Conservation (phyloP, 2,329 filamentous ascomycete species). For the Beauveria sp. region DNA sequence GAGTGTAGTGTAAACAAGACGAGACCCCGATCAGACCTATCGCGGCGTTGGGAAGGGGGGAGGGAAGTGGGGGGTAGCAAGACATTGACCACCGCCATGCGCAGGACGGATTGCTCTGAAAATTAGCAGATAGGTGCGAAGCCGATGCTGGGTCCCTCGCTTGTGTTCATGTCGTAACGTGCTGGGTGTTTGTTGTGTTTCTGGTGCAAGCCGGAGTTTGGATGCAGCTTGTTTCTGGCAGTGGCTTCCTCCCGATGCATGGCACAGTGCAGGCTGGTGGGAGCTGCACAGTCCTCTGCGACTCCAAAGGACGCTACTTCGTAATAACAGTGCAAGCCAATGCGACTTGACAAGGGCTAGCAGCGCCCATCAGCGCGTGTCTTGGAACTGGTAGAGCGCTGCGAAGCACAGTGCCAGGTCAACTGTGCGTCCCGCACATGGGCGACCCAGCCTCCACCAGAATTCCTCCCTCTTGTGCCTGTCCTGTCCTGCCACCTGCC, state of each 20-base stretch:
- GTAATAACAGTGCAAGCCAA: not conserved
- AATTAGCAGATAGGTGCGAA: not conserved
- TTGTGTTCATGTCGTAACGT: not conserved
- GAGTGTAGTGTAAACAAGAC: not conserved
- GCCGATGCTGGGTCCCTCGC: not conserved
- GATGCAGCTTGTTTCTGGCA: not conserved
- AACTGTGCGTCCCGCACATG: not conserved
- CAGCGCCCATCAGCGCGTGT: not conserved
- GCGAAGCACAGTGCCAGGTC: constrained; percentile 1
- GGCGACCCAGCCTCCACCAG: not conserved
- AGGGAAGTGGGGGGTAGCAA: not conserved
- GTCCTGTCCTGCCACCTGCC: too few relatives aligned
- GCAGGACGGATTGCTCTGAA: not conserved
- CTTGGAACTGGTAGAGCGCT: not conserved
- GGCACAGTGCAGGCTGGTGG: not conserved
- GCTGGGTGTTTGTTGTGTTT: not conserved
- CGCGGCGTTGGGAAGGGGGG: not conserved
- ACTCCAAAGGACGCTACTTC: not conserved
- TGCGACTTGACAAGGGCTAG: not conserved
- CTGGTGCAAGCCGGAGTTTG: not conserved
- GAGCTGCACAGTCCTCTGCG: not conserved
- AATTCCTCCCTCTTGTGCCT: not conserved
- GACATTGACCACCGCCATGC: not conserved
- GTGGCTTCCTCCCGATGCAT: not conserved
- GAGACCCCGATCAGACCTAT: not conserved